Percentiles rank a stretch among this genome's conserved stretches.
Evolutionary conservation across 805 yeast species (phyloP).

Genomic region (Peterozyma xylosa): DNA sequence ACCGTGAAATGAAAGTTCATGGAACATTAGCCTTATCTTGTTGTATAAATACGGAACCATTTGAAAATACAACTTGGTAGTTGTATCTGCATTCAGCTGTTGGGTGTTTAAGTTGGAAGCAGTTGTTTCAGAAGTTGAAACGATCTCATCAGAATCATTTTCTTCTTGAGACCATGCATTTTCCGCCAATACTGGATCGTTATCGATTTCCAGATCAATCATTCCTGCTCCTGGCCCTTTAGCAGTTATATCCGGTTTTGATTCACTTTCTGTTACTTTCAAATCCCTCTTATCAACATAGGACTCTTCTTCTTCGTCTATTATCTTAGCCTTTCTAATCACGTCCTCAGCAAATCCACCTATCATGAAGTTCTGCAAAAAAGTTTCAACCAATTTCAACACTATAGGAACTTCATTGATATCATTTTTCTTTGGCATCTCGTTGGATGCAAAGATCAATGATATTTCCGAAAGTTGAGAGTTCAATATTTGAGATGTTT

Average conservation of each 20-base stretch:
- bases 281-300: constrained; percentile 16
- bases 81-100: constrained; percentile 5
- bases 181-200: too few species aligned
- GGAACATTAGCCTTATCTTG: constrained; percentile 16
- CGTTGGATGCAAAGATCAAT: constrained; percentile 13
- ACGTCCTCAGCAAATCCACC: constrained; percentile 25
- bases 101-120: not conserved
- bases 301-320: constrained; percentile 23
- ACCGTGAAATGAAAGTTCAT: constrained; percentile 19
- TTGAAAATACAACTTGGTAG: constrained; percentile 25
- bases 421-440: constrained; percentile 3
- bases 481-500: constrained; percentile 13
- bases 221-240: not conserved
- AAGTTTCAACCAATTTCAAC: constrained; percentile 24
- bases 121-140: too few species aligned
- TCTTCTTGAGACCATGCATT: constrained; percentile 5
- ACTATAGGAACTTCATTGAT: constrained; percentile 26
- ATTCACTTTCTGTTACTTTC: not conserved
- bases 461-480: constrained; percentile 20
- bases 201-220: constrained; percentile 15
- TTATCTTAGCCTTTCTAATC: constrained; percentile 22
- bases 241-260: not conserved
- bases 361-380: constrained; percentile 24
- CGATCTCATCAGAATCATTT: constrained; percentile 13
- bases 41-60: constrained; percentile 25